These are phyloP conservation scores for Plasmodium falciparum DNA, from an alignment of 169 alveolate species.

Conservation along the genomic window DNA sequence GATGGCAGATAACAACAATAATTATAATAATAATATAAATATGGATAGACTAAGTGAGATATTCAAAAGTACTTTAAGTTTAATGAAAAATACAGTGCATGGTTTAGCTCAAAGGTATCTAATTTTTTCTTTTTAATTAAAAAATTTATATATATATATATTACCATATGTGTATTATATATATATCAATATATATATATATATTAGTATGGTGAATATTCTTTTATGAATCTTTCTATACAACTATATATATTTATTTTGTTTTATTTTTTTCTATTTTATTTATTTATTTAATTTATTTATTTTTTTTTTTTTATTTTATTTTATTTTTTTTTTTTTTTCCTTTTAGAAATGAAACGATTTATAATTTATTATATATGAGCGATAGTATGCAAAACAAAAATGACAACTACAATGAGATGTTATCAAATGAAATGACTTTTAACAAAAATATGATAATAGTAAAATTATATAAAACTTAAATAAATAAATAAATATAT, in stretches of 20 bases:
- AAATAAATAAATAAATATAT: background rate
- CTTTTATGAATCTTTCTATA: too few relatives aligned
- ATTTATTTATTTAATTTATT: too few relatives aligned
- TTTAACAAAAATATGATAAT: slow-evolving; percentile 49
- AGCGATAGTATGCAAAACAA: slow-evolving; percentile 75
- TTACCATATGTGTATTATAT: background rate
- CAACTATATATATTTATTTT: too few relatives aligned
- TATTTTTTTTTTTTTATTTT: too few relatives aligned
- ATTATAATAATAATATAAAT: slow-evolving; percentile 6
- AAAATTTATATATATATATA: background rate
- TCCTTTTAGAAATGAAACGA: slow-evolving; percentile 28
- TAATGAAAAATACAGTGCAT: slow-evolving; percentile 46
- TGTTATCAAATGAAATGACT: slow-evolving; percentile 29
- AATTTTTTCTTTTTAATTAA: background rate
- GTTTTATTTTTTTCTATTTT: too few relatives aligned
- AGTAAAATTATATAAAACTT: slow-evolving; percentile 23
- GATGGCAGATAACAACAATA: too few relatives aligned
- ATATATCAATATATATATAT: background rate
- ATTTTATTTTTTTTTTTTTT: background rate
- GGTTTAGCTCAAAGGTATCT: slow-evolving; percentile 61
- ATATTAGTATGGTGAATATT: background rate
- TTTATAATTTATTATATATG: slow-evolving; percentile 47
- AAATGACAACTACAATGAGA: slow-evolving; percentile 37
- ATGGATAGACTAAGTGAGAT: slow-evolving; percentile 41
- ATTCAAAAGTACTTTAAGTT: slow-evolving; percentile 41